Base-by-base conservation (phyloP, 2,329 filamentous ascomycete genomes). In the Cladosporium sp. region DNA sequence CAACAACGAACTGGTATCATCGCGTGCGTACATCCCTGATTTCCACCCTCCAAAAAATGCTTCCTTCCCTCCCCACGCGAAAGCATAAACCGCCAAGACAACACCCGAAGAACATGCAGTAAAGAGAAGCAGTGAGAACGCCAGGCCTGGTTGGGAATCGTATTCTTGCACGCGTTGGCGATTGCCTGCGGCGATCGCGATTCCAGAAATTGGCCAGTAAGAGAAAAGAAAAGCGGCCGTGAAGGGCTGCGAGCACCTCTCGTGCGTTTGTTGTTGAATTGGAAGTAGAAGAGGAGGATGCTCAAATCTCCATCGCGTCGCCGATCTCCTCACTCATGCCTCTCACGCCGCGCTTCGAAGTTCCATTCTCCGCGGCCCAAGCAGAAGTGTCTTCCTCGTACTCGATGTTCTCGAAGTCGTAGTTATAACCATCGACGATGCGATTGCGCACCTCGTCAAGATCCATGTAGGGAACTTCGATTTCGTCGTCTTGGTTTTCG, bases 401-500 rank as follows among this genome's bases (percentile, higher is more conserved):
- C 7, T 50, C 48, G 39, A 50, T 43, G 9, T 38, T 30, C 33
- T 50, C 48, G n/a, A 43, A 57, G 30, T 54, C 49, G 29, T 59
- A 60, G 48, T 57, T 54, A 41, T 57, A 59, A 13, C 65, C 66
- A 39, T 64, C 59, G 29, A 60, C 60, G n/a, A 68, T 56, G 27
- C 63, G 57, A 40, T 59, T 60, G 12, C 65, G 56, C 38, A 68
- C 59, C 18, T 68, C 65, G 39, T 68, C 65, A 12, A 67, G 57
- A 46, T 63, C 61, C 54, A 63, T 64, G 46, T 62, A 59, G 12
- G 63, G 61, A 11, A 64, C 63, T 43, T 66, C 64, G 29, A 60
- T 56, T 40, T 66, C 65, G 42, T 67, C 62, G 38, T 66, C 64
- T 12, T 38, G 48, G n/a, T 54, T 32, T 11, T 53, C 52, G 27